Percentiles rank a stretch among this genome's conserved stretches.
These are phyloP conservation scores for Quercus tomentella DNA, from an alignment of 331 rosid species.

Conservation along the genomic window DNA sequence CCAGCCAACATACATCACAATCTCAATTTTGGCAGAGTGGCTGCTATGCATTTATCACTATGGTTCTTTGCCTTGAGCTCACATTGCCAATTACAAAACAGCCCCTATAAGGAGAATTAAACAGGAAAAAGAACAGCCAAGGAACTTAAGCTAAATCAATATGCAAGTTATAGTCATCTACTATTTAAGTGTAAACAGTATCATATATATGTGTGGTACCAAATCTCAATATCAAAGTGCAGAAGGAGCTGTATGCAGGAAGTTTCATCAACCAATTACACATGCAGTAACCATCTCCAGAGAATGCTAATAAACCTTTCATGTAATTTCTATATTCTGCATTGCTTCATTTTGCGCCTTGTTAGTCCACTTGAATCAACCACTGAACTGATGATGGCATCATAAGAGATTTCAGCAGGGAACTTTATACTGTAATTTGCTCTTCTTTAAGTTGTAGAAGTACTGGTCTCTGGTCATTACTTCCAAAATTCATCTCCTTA, in stretches of 20 bases:
- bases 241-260: neutral
- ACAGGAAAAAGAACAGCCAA: conserved; percentile 6
- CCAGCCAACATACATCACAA: neutral
- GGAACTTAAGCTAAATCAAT: neutral
- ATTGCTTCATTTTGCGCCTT: neutral
- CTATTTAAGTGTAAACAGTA: neutral
- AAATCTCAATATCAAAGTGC: neutral
- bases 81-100: conserved; percentile 1
- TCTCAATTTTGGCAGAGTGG: neutral
- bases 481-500: conserved; percentile 51
- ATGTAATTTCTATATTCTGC: conserved; percentile 14
- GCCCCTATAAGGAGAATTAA: neutral
- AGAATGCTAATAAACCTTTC: conserved; percentile 12
- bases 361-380: conserved; percentile 33
- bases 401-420: neutral
- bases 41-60: neutral
- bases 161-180: neutral
- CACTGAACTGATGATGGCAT: conserved; percentile 18
- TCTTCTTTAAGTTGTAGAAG: conserved; percentile 79
- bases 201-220: neutral
- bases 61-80: neutral
- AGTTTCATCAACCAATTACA: conserved; percentile 3
- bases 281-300: neutral
- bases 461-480: conserved; percentile 57
- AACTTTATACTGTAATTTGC: conserved; percentile 44